Evolutionary conservation across 805 yeast species (phyloP), one percentile per base, ranked within the genome.

Genomic region (Candida silvatica): DNA sequence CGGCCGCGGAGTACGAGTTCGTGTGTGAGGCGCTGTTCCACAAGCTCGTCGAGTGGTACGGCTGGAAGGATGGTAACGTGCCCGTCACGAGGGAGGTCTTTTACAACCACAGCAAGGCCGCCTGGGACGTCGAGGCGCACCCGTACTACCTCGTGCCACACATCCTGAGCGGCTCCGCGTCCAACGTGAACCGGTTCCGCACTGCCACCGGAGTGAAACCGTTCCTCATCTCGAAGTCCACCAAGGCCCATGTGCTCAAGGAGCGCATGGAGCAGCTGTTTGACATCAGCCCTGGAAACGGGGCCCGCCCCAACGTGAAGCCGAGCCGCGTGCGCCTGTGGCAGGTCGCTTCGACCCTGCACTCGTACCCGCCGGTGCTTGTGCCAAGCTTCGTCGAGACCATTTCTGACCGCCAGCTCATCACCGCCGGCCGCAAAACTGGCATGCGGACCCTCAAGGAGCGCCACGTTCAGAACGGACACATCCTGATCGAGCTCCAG

Each of bases 31-130:
- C 58, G 4, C 61, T 69, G 3, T 78, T 72, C 43, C 46, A 60
- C 3, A 48, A 60, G 38, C 51, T 80, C 7, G 53, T 50, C 1
- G 59, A 62, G 22, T 72, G 80, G 77, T 78, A 76, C 51, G 82
- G 81, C 0, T 34, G 71, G 17, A 48, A 54, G 2, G 64, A 66
- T 1, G 50, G 48, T 4, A 58, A 67, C 5, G 40, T 41, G 5
- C 62, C 69, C 1, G 52, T 68, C 1, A 40, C 44, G n/a, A 62
- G 77, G 3, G 47, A 42, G 14, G 42, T 63, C 7, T 45, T 66
- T 17, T 36, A 40, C 34, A 45, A 43, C 20, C 32, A 36, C 4
- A 32, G 39, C 9, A 58, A 56, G 26, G 52, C 49, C 5, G 44
- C 46, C 20, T 37, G 45, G 19, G 42, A 44, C 16, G 32, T 52